These are phyloP conservation scores for Phytophthora capsici DNA, from an alignment of 352 stramenopile species.

Conservation along the genomic window DNA sequence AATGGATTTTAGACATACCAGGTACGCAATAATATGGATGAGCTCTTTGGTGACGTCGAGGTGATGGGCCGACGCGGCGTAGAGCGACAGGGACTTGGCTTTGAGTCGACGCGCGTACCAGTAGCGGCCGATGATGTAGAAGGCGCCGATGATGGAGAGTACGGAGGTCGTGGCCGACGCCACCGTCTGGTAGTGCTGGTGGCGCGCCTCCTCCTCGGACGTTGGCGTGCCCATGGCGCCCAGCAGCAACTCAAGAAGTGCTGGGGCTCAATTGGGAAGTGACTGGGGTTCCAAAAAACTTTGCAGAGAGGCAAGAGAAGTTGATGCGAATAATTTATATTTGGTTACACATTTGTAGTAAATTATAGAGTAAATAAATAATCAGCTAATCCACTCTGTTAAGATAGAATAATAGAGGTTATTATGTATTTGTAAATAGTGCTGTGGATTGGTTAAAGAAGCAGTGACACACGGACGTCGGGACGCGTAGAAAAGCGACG, in stretches of 20 bases:
- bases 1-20: constrained; percentile 29
- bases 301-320: no score
- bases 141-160: constrained; percentile 78
- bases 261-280: constrained; percentile 27
- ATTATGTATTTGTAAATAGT: neutral
- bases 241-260: no score
- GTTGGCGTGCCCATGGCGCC: constrained; percentile 11
- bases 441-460: constrained; percentile 14
- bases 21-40: constrained; percentile 85
- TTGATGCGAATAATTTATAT: no score
- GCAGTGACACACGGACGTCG: constrained; percentile 14
- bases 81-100: constrained; percentile 50
- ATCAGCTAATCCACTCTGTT: neutral
- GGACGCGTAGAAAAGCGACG: constrained; percentile 8
- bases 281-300: constrained; percentile 1
- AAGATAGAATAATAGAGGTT: neutral
- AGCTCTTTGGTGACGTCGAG: constrained; percentile 88
- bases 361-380: no score
- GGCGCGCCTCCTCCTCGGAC: constrained; percentile 19
- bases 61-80: constrained; percentile 52
- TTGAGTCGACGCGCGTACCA: constrained; percentile 73
- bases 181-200: constrained; percentile 53
- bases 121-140: constrained; percentile 88
- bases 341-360: no score
- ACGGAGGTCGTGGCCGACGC: constrained; percentile 73